A percentile compares a stretch with the other conserved stretches of the same genome.
These are phyloP conservation scores for Microbotryomycetes sp. DNA, from an alignment of 1,284 basidiomycete species.

Conservation along the genomic window DNA sequence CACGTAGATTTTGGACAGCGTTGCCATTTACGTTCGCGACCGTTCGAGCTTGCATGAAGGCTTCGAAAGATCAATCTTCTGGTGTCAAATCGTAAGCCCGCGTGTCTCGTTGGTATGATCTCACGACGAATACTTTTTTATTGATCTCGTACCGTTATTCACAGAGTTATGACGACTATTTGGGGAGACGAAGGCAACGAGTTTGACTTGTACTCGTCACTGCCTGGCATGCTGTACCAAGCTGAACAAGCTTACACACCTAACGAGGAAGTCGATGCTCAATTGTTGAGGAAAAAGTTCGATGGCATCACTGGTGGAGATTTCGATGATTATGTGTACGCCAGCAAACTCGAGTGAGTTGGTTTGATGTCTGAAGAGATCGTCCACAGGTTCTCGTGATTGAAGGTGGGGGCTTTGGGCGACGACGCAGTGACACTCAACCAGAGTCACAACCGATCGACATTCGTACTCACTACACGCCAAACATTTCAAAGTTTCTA, in stretches of 20 bases:
- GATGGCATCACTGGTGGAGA: slow-evolving; percentile 40
- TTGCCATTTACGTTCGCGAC: slow-evolving; percentile 45
- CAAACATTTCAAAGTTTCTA: slow-evolving; percentile 44
- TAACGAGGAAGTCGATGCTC: slow-evolving; percentile 36
- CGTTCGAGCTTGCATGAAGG: slow-evolving; percentile 40
- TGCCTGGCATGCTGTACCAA: slow-evolving; percentile 39
- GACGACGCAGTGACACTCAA: slow-evolving; percentile 33
- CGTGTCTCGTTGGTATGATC: not conserved
- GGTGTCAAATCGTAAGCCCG: slow-evolving; percentile 35
- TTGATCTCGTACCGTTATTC: not conserved
- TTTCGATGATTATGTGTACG: slow-evolving; percentile 43
- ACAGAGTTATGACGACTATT: slow-evolving; percentile 42
- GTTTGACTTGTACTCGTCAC: slow-evolving; percentile 35
- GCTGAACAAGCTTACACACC: slow-evolving; percentile 41
- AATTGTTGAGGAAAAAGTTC: slow-evolving; percentile 34
- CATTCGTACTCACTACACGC: slow-evolving; percentile 35
- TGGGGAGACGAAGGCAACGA: slow-evolving; percentile 47
- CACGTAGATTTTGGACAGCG: slow-evolving; percentile 43
- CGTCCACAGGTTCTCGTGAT: not conserved
- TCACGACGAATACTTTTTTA: not conserved
- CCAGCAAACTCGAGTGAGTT: slow-evolving; percentile 40
- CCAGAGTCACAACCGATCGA: slow-evolving; percentile 35
- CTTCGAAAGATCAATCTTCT: slow-evolving; percentile 35
- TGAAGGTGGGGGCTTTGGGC: too few species aligned
- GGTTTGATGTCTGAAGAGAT: not conserved